Percentiles rank a stretch among this genome's conserved stretches.
Evolutionary conservation across 2,329 filamentous ascomycete species (phyloP).

Genomic region (Teratosphaeria gauchensis): DNA sequence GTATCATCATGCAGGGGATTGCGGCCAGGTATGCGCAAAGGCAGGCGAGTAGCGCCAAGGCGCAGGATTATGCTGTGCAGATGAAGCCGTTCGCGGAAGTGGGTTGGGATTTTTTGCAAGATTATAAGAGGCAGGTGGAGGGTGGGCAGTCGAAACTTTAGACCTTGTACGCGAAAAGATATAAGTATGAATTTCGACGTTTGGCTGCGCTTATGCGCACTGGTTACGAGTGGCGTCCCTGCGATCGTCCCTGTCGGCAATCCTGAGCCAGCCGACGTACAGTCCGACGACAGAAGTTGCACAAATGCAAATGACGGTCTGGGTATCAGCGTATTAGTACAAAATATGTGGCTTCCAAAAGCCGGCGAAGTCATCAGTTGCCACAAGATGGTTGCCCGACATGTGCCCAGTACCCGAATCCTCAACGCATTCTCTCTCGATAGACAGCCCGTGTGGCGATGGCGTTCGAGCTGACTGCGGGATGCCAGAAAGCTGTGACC

Average conservation of each 20-base stretch:
- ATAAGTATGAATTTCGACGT: too few species aligned
- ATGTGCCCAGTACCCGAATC: not conserved
- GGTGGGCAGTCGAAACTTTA: constrained; percentile 19
- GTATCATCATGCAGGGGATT: constrained; percentile 75
- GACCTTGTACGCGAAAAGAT: not conserved
- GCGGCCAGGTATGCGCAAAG: constrained; percentile 74
- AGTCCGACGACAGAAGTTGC: too few species aligned
- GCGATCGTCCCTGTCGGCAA: too few species aligned
- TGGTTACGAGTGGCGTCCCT: too few species aligned
- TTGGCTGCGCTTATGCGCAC: too few species aligned
- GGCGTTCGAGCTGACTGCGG: not conserved
- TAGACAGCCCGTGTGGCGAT: not conserved
- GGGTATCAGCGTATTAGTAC: constrained; percentile 27
- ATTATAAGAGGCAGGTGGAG: constrained; percentile 28
- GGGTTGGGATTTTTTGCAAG: constrained; percentile 64
- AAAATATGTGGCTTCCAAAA: constrained; percentile 39
- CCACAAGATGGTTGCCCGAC: not conserved
- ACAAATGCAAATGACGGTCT: not conserved
- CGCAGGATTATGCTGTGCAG: constrained; percentile 59
- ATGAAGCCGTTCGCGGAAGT: constrained; percentile 65
- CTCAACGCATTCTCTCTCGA: not conserved
- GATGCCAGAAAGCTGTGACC: not conserved
- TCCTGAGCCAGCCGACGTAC: too few species aligned
- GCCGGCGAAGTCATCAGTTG: constrained; percentile 16
- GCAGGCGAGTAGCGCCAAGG: constrained; percentile 82